Conservation (phyloP, 108 stramenopile species). For the Nitzschia sp. region DNA sequence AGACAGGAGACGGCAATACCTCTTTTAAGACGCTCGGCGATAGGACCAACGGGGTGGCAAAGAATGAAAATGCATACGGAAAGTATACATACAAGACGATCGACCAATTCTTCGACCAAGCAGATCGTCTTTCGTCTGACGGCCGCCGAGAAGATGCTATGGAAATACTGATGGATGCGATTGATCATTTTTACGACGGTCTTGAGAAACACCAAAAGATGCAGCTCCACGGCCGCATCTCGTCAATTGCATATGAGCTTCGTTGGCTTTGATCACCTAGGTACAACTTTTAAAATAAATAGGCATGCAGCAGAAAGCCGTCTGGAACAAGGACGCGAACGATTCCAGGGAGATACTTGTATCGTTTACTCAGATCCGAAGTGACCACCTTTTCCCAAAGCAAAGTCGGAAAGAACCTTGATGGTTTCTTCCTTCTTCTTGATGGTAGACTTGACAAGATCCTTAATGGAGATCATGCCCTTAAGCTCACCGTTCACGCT, state of each 20-base stretch:
- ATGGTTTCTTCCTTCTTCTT: constrained; percentile 80
- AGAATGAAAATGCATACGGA: neutral
- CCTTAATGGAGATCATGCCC: constrained; percentile 87
- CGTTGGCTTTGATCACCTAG: constrained; percentile 20
- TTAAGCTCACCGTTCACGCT: constrained; percentile 66
- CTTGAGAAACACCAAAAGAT: constrained; percentile 9
- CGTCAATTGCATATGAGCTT: constrained; percentile 15
- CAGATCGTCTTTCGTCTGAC: neutral
- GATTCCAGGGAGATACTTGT: neutral
- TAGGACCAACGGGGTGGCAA: neutral
- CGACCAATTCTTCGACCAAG: neutral
- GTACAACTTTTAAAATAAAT: neutral
- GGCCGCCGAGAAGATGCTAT: constrained; percentile 20
- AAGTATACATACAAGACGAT: neutral
- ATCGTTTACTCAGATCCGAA: constrained; percentile 52
- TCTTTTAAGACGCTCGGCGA: neutral
- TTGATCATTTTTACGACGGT: neutral
- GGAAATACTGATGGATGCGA: constrained; percentile 25
- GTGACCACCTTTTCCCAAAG: constrained; percentile 81
- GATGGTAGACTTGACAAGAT: constrained; percentile 76
- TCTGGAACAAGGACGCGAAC: neutral
- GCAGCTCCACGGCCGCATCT: constrained; percentile 13
- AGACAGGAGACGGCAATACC: neutral
- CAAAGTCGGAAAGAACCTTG: constrained; percentile 76
- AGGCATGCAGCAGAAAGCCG: neutral